Conservation (phyloP, 495 filamentous ascomycete genomes). For the Lasiosphaeria hispida region DNA sequence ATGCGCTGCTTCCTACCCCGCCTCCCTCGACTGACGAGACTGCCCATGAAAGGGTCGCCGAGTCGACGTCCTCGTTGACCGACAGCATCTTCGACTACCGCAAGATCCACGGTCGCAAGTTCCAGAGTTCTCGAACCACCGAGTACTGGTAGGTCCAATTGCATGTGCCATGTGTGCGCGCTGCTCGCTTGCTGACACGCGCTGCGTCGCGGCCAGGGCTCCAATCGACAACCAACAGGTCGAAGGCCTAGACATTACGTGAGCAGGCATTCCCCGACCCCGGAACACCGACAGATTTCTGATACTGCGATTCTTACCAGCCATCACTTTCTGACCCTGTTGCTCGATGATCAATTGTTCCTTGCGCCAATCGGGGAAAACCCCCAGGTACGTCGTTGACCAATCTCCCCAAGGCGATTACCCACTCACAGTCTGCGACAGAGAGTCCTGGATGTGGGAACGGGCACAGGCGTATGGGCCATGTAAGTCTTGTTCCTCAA, state of each 20-base stretch:
- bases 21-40: background rate
- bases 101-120: slow-evolving; percentile 39
- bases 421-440: slow-evolving; percentile 19
- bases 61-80: slow-evolving; percentile 44
- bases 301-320: slow-evolving; percentile 13
- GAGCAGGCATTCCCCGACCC: slow-evolving; percentile 2
- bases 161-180: background rate
- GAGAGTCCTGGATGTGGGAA: slow-evolving; percentile 62
- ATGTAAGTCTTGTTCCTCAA: slow-evolving; percentile 25
- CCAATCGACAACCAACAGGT: slow-evolving; percentile 42
- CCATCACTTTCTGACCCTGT: slow-evolving; percentile 37
- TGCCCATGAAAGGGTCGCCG: background rate
- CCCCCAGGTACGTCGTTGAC: slow-evolving; percentile 3
- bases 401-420: background rate
- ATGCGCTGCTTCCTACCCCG: background rate
- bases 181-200: background rate
- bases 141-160: slow-evolving; percentile 30
- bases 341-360: slow-evolving; percentile 54
- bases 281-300: background rate
- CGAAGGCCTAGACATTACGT: slow-evolving; percentile 42
- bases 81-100: slow-evolving; percentile 44
- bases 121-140: slow-evolving; percentile 29
- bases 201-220: slow-evolving; percentile 24
- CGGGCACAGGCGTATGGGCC: slow-evolving; percentile 49
- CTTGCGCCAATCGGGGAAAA: slow-evolving; percentile 53